Evolutionary conservation across 208 protist species (phyloP).

Genomic region (Trypanosoma scelopori): DNA sequence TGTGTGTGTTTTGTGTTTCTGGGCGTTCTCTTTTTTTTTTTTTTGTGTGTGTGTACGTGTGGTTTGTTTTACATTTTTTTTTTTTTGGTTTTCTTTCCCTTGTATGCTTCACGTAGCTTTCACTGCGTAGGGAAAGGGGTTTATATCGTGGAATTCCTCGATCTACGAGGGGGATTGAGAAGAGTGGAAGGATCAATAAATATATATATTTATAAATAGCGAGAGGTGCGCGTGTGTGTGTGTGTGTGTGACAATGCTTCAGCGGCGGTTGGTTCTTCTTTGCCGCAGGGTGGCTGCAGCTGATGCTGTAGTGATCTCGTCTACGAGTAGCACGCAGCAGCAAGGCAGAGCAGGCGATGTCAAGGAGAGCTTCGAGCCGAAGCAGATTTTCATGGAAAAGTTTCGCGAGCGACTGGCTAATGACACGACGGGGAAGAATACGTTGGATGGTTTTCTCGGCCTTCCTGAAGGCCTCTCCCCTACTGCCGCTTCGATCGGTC

Average conservation of each 20-base stretch:
- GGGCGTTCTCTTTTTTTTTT: too few species aligned
- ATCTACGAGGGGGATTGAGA: neutral
- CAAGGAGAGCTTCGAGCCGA: slow-evolving; percentile 53
- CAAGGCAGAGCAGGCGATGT: slow-evolving; percentile 17
- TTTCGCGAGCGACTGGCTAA: slow-evolving; percentile 67
- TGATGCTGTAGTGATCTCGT: slow-evolving; percentile 16
- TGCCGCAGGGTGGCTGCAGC: slow-evolving; percentile 21
- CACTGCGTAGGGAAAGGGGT: too few species aligned
- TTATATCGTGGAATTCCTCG: too few species aligned
- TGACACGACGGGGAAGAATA: slow-evolving; percentile 70
- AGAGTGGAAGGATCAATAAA: too few species aligned
- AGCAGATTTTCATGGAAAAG: slow-evolving; percentile 74
- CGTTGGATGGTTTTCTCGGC: slow-evolving; percentile 79
- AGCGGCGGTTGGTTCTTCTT: slow-evolving; percentile 4
- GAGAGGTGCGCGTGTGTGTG: neutral
- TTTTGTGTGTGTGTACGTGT: too few species aligned
- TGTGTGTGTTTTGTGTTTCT: too few species aligned
- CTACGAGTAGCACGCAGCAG: slow-evolving; percentile 25
- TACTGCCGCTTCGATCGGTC: slow-evolving; percentile 65
- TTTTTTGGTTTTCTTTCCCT: too few species aligned
- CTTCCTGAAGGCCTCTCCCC: slow-evolving; percentile 66
- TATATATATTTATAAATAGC: too few species aligned
- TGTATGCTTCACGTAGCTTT: too few species aligned
- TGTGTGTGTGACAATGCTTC: neutral
- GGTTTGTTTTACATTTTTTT: too few species aligned